Evolutionary conservation across 352 stramenopile species (phyloP).

Genomic region (Blastocystis sp.): DNA sequence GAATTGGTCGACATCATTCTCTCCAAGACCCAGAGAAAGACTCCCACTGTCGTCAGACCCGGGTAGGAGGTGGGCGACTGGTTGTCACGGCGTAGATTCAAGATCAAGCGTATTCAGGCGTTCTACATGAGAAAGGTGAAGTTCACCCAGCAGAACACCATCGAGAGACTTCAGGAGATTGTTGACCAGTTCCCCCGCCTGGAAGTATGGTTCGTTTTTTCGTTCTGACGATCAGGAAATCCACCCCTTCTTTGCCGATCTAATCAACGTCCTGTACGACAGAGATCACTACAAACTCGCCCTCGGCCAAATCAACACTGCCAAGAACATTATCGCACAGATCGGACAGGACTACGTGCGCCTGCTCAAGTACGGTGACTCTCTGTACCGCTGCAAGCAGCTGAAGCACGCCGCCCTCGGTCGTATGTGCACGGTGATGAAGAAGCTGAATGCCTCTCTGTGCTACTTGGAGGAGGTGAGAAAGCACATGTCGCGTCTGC

Average conservation of each 20-base stretch:
- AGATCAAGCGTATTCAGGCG: constrained; percentile 91
- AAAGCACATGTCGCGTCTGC: constrained; percentile 96
- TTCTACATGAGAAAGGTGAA: constrained; percentile 99
- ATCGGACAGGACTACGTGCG: constrained; percentile 97
- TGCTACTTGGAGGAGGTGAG: constrained; percentile 93
- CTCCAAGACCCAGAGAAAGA: constrained; percentile 96
- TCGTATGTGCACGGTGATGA: constrained; percentile 96
- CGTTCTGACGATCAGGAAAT: constrained; percentile 77
- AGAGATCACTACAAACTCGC: constrained; percentile 99
- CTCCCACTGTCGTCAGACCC: constrained; percentile 96
- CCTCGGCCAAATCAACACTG: constrained; percentile 96
- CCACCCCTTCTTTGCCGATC: constrained; percentile 97
- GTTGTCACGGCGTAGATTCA: constrained; percentile 74
- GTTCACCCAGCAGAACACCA: constrained; percentile 98
- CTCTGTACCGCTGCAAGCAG: constrained; percentile 98
- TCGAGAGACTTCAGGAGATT: constrained; percentile 92
- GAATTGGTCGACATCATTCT: constrained; percentile 99
- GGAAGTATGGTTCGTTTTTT: constrained; percentile 76
- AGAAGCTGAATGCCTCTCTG: constrained; percentile 95
- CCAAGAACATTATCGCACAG: constrained; percentile 91
- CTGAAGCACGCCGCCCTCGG: constrained; percentile 97
- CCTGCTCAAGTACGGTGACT: constrained; percentile 99
- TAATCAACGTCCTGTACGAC: constrained; percentile 99
- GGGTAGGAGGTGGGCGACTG: constrained; percentile 77
- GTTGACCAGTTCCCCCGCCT: constrained; percentile 97